These are phyloP conservation scores for Perilla frutescens DNA, from an alignment of 257 asterid genomes.

Conservation along the genomic window DNA sequence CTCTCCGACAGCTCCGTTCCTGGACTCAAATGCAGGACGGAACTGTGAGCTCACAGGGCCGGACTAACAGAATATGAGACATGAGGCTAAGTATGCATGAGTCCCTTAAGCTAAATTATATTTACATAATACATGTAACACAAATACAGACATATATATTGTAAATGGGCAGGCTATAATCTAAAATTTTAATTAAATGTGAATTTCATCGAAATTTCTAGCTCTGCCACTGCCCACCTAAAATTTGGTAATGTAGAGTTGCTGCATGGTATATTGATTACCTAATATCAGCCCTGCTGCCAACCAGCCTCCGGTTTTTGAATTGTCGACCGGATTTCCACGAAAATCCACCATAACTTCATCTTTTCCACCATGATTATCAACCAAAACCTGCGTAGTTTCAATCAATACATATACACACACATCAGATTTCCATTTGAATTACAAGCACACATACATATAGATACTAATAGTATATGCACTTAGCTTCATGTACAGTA, in stretches of 20 bases:
- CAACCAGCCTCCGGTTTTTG: slow-evolving; percentile 86
- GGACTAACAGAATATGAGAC: not conserved
- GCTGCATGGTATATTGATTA: slow-evolving; percentile 9
- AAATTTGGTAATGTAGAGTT: not conserved
- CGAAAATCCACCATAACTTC: slow-evolving; percentile 59
- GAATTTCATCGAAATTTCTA: not conserved
- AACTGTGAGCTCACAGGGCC: no score
- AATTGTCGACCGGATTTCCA: slow-evolving; percentile 74
- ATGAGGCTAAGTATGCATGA: no score
- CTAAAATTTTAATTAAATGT: not conserved
- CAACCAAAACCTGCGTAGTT: slow-evolving; percentile 59
- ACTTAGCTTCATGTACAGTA: not conserved
- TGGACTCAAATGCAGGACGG: slow-evolving; percentile 10
- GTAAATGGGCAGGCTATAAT: no score
- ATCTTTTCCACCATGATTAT: slow-evolving; percentile 47
- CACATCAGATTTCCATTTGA: not conserved
- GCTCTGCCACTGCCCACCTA: not conserved
- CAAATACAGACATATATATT: no score
- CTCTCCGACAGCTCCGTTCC: slow-evolving; percentile 91
- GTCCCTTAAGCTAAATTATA: no score
- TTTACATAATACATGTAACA: no score
- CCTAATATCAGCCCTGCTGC: slow-evolving; percentile 92
- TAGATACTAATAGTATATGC: not conserved
- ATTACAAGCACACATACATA: not conserved
- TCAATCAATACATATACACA: slow-evolving; percentile 1